Evolutionary conservation across 2,329 filamentous ascomycete species (phyloP).

Genomic region (Apiospora arundinis): DNA sequence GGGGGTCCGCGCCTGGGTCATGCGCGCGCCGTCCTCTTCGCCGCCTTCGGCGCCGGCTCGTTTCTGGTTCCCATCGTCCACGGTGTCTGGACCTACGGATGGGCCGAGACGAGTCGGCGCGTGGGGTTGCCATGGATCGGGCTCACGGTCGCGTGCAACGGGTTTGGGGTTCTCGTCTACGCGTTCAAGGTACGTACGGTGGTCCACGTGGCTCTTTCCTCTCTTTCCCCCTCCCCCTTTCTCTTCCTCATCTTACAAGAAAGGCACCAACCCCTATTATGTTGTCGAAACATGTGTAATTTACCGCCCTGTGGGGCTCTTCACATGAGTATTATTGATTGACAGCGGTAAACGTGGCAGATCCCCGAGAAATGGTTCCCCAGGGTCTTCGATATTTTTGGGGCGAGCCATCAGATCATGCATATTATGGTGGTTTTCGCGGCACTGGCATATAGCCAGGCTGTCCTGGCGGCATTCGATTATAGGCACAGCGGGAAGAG

Average conservation of each 20-base stretch:
- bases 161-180: constrained; percentile 46
- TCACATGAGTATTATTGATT: background rate
- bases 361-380: constrained; percentile 52
- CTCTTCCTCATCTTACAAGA: background rate
- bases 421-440: constrained; percentile 53
- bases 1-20: constrained; percentile 46
- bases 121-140: constrained; percentile 49
- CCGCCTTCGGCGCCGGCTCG: constrained; percentile 46
- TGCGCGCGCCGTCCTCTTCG: constrained; percentile 48
- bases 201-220: background rate
- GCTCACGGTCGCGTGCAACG: constrained; percentile 45
- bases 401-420: constrained; percentile 56
- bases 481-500: constrained; percentile 13
- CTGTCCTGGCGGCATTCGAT: constrained; percentile 35
- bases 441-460: constrained; percentile 44
- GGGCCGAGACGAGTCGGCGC: constrained; percentile 41
- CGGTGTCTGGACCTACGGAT: constrained; percentile 42
- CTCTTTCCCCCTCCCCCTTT: no score
- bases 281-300: background rate
- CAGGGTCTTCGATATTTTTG: constrained; percentile 51
- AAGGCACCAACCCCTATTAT: no score
- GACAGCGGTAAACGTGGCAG: constrained; percentile 31
- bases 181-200: constrained; percentile 36
- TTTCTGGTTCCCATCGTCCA: constrained; percentile 49
- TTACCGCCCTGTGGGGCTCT: background rate